Evolutionary conservation across 2,329 filamentous ascomycete species (phyloP), one percentile per base, ranked within the genome.

Genomic region (Curvularia sp.): DNA sequence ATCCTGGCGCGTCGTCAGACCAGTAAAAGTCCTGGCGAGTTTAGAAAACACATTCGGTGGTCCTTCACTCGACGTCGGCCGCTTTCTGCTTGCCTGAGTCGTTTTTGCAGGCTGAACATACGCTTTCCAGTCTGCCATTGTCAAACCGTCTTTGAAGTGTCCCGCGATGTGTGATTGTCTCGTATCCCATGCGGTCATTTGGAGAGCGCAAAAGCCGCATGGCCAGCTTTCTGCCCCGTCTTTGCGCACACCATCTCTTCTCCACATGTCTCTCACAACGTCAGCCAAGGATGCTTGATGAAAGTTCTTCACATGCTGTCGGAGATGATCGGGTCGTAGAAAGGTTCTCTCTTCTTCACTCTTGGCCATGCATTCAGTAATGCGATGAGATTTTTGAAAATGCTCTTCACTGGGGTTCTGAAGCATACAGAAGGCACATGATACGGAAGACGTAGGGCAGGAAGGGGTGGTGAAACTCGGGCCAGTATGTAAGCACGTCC

Each of bases 301-400:
- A 49, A 74, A 75, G 43, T 75, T 76, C 36, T 66, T 73, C 13
- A 73, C 65, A 30, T 76, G 73, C 47, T 76, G 73, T 5, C 73
- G 60, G 2, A 76, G 65, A 36, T 76, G 73, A 39, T 75, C 73
- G 1, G 73, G 73, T 19, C 74, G 57, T 30, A 68, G 65, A 41
- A 74, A 76, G 2, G 73, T 77, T 43, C 74, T 55, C 9, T 77
- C 73, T 5, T 58, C 42, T 15, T 64, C 60, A 7, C 61, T 49
- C 30, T 74, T 70, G 36, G 61, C 66, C 15, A 64, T 58, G 47
- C 73, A 77, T n/a, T 75, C 74, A 10, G 47, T 30, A 32, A 77
- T 72, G 9, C 74, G 69, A 43, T 77, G 73, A 32, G 64, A 59
- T 3, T 49, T 39, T 3, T 41, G 56, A 30, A 74, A 70, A 32